Base-by-base conservation (phyloP, 139 green algal genomes). In the Pleodorina starrii region DNA sequence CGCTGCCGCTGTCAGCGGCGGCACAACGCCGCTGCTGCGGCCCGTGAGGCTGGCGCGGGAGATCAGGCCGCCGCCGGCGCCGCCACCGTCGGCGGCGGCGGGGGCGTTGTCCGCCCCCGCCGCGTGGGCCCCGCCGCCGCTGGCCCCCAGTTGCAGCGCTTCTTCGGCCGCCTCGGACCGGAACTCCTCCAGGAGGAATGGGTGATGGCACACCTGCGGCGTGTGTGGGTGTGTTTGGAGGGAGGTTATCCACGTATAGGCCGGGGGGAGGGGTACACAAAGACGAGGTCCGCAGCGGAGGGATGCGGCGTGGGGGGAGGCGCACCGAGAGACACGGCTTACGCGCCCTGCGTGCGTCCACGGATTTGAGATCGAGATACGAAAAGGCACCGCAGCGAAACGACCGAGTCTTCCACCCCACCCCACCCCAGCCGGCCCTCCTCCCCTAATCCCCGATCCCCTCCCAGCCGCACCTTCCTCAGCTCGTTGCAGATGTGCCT, bases 401-500 rank as follows among this genome's bases (percentile, higher is more conserved):
- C n/a, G n/a, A n/a, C n/a, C n/a, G n/a, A n/a, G n/a, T n/a, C n/a
- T n/a, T n/a, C n/a, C n/a, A n/a, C n/a, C n/a, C n/a, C n/a, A n/a
- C n/a, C n/a, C n/a, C n/a, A n/a, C n/a, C n/a, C n/a, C n/a, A n/a
- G n/a, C n/a, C n/a, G n/a, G n/a, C n/a, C n/a, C n/a, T n/a, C n/a
- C n/a, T n/a, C n/a, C n/a, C n/a, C n/a, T n/a, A n/a, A n/a, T n/a
- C n/a, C n/a, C n/a, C n/a, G n/a, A n/a, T n/a, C n/a, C n/a, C n/a
- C n/a, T n/a, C n/a, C n/a, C n/a, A n/a, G n/a, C n/a, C n/a, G n/a
- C 60, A 87, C 89, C 86, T 93, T 93, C 29, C 94, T 92, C 46
- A 98, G 90, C 76, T 96, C 93, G 27, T 82, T 81, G 59, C 80
- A 92, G 54, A 96, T 71, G n/a, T 89, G 77, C 27, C 88, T 84